Evolutionary conservation across 441 rosid genomes (phyloP), one percentile per base, ranked within the genome.

Genomic region (Oxalis stricta): DNA sequence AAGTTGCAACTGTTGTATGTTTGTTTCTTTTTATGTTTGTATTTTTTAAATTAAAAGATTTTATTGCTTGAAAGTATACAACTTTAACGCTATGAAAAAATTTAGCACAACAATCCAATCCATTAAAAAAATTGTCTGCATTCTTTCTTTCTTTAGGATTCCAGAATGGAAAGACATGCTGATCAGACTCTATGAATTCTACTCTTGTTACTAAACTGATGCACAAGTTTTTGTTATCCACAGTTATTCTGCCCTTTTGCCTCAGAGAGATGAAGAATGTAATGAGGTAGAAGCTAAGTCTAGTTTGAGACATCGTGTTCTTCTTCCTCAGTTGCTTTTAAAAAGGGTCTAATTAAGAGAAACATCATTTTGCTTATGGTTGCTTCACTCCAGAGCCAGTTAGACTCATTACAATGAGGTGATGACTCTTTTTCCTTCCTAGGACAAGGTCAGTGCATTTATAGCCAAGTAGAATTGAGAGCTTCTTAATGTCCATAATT

Each of bases 341-440:
- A 79, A 79, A 50, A 81, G 82, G 77, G 77, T 95, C 1, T n/a
- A n/a, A n/a, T n/a, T n/a, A n/a, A 91, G 81, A 68, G 93, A 86
- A 72, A 96, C 94, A 55, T 74, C 99, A 2, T 86, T 79, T 69
- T 91, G 99, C 71, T 56, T 91, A 63, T 91, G 86, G 99, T 58
- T 91, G 40, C 65, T 91, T 48, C 99, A 86, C 44, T n/a, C 96
- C 99, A 0, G 96, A 86, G 37, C 95, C 94, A 31, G 68, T 58
- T 51, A 63, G 73, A 53, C 86, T 96, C 48, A 96, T 95, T 42
- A 64, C 60, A 44, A 63, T 75, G 74, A 56, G 91, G 99, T 91
- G 52, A 64, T 42, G 61, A 10, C 46, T 51, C 44, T 22, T 32
- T 18, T n/a, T 26, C 33, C 50, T 34, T 18, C 33, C 33, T 36